Base-by-base conservation (phyloP, 2,329 filamentous ascomycete genomes). In the Rhinocladiella similis region DNA sequence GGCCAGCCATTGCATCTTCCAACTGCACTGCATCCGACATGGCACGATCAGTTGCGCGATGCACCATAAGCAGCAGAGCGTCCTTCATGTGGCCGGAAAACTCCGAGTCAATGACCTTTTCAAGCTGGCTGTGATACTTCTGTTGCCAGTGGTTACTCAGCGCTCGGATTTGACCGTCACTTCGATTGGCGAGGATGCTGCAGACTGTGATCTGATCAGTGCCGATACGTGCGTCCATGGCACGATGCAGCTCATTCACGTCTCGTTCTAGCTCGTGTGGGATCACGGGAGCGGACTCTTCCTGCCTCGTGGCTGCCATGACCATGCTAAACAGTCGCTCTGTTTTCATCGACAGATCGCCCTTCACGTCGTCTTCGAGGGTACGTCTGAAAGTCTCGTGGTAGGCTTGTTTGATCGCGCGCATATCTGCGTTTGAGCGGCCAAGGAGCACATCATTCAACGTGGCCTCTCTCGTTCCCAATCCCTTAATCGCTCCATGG, bases 21-120 rank as follows among this genome's bases (percentile, higher is more conserved):
- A 97, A 80, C 3, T 90, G 77, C 19, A 82, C 76, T 0, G 92
- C 94, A 66, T 96, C 92, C 63, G 91, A 87, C 80, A 90, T 88
- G 56, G 90, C 90, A 63, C 88, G 90, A 73, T 97, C 91, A 5
- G 83, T 77, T 2, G 89, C 93, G 12, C 87, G 80, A 10, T 82
- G 82, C n/a, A 97, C 77, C 71, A 96, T 91, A 69, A 85, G 86
- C 22, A 94, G 75, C 1, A 97, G 81, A 0, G 91, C 91, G 14
- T 90, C 83, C 70, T 92, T 80, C 91, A 97, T 97, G 70, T 97
- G 93, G 0, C 93, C 93, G 0, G 87, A 89, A 73, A 97, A 97
- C 67, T 94, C 86, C 75, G 83, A 88, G 60, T 85, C 84, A 65
- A 97, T 85, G 48, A 91, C 86, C 33, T 84, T 82, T 62, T 90